phyloP scores from a whole-genome alignment of 257 asterid genomes.

The Salvia splendens region DNA sequence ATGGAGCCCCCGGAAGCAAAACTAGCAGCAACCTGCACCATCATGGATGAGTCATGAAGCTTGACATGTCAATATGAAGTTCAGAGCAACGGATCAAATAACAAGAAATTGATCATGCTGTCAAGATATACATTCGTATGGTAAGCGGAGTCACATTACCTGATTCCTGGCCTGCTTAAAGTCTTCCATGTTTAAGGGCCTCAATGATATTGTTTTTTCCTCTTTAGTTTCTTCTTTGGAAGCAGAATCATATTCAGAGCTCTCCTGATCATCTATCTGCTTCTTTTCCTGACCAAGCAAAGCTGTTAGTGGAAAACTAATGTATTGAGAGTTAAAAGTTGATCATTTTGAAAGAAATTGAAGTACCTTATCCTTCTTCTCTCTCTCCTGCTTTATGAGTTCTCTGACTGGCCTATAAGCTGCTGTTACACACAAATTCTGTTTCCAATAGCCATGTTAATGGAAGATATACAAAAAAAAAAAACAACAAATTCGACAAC shows the following conservation, averaged over 20 bases:
- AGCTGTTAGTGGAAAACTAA: constrained; percentile 12
- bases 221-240: constrained; percentile 50
- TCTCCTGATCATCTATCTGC: constrained; percentile 44
- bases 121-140: no score
- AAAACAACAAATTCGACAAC: not conserved
- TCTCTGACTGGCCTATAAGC: constrained; percentile 98
- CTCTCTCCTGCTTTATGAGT: constrained; percentile 69
- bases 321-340: not conserved
- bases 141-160: constrained; percentile 42
- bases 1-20: constrained; percentile 85
- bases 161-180: constrained; percentile 83
- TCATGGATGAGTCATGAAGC: not conserved
- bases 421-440: constrained; percentile 87
- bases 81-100: not conserved
- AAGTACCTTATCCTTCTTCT: constrained; percentile 68
- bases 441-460: constrained; percentile 44
- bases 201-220: constrained; percentile 59
- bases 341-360: constrained; percentile 5
- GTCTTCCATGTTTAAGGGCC: constrained; percentile 91
- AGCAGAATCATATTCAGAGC: constrained; percentile 45
- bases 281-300: constrained; percentile 55
- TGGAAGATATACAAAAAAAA: constrained; percentile 12
- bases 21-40: constrained; percentile 86
- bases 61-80: not conserved
- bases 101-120: constrained; percentile 1